phyloP scores from a whole-genome alignment of 805 yeast genomes.

The Spathaspora hagerdaliae region DNA sequence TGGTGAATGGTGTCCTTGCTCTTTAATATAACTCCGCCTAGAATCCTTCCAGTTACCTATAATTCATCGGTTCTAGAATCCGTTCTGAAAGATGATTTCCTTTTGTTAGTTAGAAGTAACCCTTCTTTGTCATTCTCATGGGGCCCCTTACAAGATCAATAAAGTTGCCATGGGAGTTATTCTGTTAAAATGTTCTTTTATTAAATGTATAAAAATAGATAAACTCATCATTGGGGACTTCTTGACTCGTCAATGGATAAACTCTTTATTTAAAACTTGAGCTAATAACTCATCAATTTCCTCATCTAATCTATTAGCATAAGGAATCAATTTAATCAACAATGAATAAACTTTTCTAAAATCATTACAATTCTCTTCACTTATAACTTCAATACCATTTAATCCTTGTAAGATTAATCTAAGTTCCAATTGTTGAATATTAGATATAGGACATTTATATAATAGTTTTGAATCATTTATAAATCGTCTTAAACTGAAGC shows the following conservation, averaged over 20 bases:
- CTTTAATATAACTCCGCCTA: too few species aligned
- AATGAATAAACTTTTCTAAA: slow-evolving; percentile 9
- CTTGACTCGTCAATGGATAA: not conserved
- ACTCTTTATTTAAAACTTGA: not conserved
- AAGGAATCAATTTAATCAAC: slow-evolving; percentile 16
- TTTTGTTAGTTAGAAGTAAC: too few species aligned
- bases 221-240: too few species aligned
- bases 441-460: slow-evolving; percentile 61
- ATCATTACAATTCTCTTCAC: slow-evolving; percentile 3
- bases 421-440: slow-evolving; percentile 65
- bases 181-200: too few species aligned
- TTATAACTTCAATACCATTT: not conserved
- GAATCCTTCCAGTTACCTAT: too few species aligned
- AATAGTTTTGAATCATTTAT: slow-evolving; percentile 59
- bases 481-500: slow-evolving; percentile 59
- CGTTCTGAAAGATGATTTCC: too few species aligned
- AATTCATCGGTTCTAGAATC: too few species aligned
- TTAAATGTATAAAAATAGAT: too few species aligned
- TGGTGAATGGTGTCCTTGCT: too few species aligned
- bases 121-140: too few species aligned
- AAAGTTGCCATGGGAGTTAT: too few species aligned
- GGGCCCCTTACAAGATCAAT: too few species aligned
- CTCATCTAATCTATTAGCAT: slow-evolving; percentile 6
- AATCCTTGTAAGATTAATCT: slow-evolving; percentile 40
- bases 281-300: not conserved